Evolutionary conservation across 495 filamentous ascomycete species (phyloP).

Genomic region (Bathelium albidoporum): DNA sequence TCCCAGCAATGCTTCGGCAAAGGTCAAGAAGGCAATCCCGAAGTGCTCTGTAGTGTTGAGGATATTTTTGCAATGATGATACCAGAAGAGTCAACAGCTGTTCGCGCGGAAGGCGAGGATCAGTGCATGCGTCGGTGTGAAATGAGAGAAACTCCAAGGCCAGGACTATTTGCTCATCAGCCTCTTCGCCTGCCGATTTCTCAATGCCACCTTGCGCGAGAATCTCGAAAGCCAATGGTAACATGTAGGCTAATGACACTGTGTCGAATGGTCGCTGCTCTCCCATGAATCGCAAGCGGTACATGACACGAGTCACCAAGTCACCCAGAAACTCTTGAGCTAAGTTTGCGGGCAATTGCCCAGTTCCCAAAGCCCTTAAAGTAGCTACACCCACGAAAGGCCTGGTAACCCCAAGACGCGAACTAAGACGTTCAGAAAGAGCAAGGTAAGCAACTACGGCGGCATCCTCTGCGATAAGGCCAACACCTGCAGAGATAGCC

Average conservation of each 20-base stretch:
- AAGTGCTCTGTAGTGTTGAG: constrained; percentile 84
- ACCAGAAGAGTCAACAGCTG: constrained; percentile 62
- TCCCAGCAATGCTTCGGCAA: constrained; percentile 65
- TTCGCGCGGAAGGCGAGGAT: constrained; percentile 62
- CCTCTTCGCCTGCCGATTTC: constrained; percentile 55
- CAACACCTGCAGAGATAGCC: constrained; percentile 66
- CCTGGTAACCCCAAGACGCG: constrained; percentile 64
- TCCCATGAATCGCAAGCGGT: constrained; percentile 77
- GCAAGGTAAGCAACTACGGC: constrained; percentile 72
- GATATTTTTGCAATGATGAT: constrained; percentile 74
- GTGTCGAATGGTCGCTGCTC: constrained; percentile 87
- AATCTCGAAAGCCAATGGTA: constrained; percentile 69
- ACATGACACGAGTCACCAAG: constrained; percentile 78
- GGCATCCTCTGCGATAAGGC: constrained; percentile 64
- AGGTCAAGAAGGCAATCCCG: constrained; percentile 85
- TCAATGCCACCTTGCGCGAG: constrained; percentile 71
- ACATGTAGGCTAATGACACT: constrained; percentile 73
- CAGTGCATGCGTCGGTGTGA: constrained; percentile 58
- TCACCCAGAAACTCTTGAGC: constrained; percentile 73
- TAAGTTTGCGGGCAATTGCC: constrained; percentile 58
- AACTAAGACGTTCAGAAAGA: constrained; percentile 59
- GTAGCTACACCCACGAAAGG: constrained; percentile 82
- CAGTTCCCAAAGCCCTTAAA: constrained; percentile 62
- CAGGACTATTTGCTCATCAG: constrained; percentile 77
- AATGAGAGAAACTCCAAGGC: constrained; percentile 84